Evolutionary conservation across 768 basidiomycete genomes (phyloP), one percentile per base, ranked within the genome.

Genomic region (Leccinellum luteum): DNA sequence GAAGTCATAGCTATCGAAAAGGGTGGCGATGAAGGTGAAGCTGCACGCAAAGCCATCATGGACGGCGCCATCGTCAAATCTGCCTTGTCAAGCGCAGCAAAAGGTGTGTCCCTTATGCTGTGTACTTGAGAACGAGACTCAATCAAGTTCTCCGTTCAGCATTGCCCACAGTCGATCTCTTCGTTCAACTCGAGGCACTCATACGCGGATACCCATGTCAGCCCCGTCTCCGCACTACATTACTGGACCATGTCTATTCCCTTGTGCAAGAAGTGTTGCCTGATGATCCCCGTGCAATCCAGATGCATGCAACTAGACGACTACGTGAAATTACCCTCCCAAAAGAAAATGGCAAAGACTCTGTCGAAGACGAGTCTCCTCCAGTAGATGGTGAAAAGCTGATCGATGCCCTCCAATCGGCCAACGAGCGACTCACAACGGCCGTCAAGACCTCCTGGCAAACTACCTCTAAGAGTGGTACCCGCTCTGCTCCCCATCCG

Each of bases 31-130:
- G 81, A 81, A 49, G 76, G 76, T 31, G 78, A 81, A 54, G 77
- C 77, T 45, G 88, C 88, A 19, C 78, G 89, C 51, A 77, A 76
- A 65, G 81, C 81, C 44, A 85, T 94, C 67, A 80, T 93, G 79
- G 76, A 85, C 51, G 92, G 92, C 25, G 90, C 81, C 4, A 91
- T 93, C 64, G 89, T 91, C 38, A 85, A 82, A 67, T 80, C 85
- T 45, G 90, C 90, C n/a, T 83, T 94, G 50, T 75, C 78, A 19
- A 87, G 81, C 61, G 93, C 93, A 30, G 81, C 79, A 12, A 78
- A 87, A 83, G 89, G 93, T 87, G 69, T 58, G 70, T 71, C 52
- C 30, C 35, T 57, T 7, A 54, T 60, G 17, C 45, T 64, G 43
- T 54, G 65, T 51, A 53, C 60, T 45, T 7, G 61, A 54, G 49